Conservation (phyloP, 176 grass and related monocot genomes). For the Rhipidocladum racemiflorum region DNA sequence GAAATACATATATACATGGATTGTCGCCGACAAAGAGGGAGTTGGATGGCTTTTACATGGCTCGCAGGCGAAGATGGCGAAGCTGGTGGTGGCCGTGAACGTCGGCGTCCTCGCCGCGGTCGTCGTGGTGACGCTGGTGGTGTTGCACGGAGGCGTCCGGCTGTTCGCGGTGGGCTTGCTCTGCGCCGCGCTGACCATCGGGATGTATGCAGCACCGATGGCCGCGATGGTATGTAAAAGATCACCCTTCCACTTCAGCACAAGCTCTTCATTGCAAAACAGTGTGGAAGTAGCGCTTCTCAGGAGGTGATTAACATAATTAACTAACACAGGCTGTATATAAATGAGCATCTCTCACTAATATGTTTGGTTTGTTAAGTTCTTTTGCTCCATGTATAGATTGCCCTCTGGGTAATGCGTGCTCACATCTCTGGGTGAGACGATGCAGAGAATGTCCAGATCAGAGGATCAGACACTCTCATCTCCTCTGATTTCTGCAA, state of each 20-base stretch:
- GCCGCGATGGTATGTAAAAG: conserved; percentile 41
- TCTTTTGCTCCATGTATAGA: too few species aligned
- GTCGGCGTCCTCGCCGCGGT: conserved; percentile 48
- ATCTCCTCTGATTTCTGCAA: neutral
- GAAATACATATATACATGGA: neutral
- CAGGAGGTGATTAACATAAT: too few species aligned
- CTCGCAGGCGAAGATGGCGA: conserved; percentile 53
- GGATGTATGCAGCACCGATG: conserved; percentile 69
- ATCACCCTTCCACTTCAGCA: neutral
- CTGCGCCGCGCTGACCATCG: conserved; percentile 57
- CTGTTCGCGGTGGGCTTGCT: conserved; percentile 48
- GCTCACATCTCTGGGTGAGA: neutral
- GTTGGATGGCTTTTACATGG: neutral
- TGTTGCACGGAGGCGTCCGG: conserved; percentile 44
- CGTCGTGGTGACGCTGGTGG: conserved; percentile 30
- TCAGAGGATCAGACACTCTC: neutral
- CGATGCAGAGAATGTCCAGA: neutral
- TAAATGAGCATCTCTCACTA: too few species aligned
- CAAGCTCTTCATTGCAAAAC: too few species aligned
- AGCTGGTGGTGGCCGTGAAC: conserved; percentile 49
- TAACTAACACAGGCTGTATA: too few species aligned
- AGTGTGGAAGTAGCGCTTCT: too few species aligned
- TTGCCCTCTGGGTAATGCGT: too few species aligned
- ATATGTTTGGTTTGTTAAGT: too few species aligned
- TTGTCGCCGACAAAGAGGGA: neutral